Evolutionary conservation across 2,329 filamentous ascomycete species (phyloP), one percentile per base, ranked within the genome.

Genomic region (Exophiala alcalophila): DNA sequence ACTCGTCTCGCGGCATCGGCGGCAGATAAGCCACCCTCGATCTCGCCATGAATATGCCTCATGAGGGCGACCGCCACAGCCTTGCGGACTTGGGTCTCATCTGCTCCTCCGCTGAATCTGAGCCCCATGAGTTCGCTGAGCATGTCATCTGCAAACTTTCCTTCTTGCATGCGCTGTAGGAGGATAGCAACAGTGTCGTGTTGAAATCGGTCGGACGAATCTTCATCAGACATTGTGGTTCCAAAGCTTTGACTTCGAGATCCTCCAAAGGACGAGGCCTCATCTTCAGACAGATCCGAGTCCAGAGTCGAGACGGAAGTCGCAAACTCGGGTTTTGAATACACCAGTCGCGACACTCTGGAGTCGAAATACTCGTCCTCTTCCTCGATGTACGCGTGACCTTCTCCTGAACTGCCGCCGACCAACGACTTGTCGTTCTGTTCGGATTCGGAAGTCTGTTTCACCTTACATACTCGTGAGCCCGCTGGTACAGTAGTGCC

Each of bases 91-190:
- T 92, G 85, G 53, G 83, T 77, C 59, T 95, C 91, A 1, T 88
- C 90, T 2, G 92, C 92, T 59, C 97, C 88, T 58, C 86, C 87
- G 40, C 83, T 84, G 64, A 98, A 86, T 8, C 91, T 84, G n/a
- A 97, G 74, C 32, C 88, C 86, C 71, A 90, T 94, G 50, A 98
- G 85, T 63, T 98, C 92, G 23, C 97, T 78, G 62, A 91, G 88
- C 58, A 95, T 90, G 52, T 94, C 92, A 61, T 94, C 86, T 8
- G 81, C 78, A 10, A 79, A 77, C 35, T 80, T 71, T 15, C 82
- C 84, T 47, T 80, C 77, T 37, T 84, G 83, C 28, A 97, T 74
- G 16, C 88, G 86, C 58, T 96, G 90, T 49, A 90, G 76, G n/a
- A 97, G 77, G 48, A 87, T 91, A 52, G 82, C 75, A 3, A 91